These are phyloP conservation scores for Veloboletus limbatus DNA, from an alignment of 1,284 basidiomycete species.

Conservation along the genomic window DNA sequence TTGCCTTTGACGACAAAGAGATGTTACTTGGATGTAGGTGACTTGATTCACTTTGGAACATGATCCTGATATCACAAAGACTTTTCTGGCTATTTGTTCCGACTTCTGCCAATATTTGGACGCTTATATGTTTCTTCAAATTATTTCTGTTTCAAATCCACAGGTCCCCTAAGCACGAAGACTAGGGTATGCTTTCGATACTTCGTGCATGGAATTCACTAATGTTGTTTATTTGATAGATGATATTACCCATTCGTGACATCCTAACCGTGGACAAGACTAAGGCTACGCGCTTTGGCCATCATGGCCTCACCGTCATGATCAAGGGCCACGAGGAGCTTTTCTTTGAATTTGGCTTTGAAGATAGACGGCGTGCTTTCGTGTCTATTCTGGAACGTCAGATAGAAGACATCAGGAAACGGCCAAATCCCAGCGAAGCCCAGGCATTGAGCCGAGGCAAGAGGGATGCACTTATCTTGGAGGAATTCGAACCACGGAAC, in stretches of 20 bases:
- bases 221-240: constrained; percentile 46
- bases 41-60: constrained; percentile 6
- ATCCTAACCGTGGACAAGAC: constrained; percentile 82
- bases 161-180: constrained; percentile 67
- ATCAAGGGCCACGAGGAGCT: constrained; percentile 96
- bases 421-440: constrained; percentile 43
- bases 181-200: constrained; percentile 59
- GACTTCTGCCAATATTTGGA: constrained; percentile 83
- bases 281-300: constrained; percentile 85
- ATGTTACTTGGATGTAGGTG: constrained; percentile 79
- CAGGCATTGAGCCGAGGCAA: constrained; percentile 46
- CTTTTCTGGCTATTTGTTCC: constrained; percentile 84
- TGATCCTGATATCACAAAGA: constrained; percentile 46
- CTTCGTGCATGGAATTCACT: constrained; percentile 8
- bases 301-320: constrained; percentile 85
- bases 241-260: constrained; percentile 91
- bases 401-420: constrained; percentile 67
- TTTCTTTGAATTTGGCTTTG: constrained; percentile 89
- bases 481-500: constrained; percentile 62
- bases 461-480: constrained; percentile 67
- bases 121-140: constrained; percentile 85
- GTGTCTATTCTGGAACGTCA: constrained; percentile 73
- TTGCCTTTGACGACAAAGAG: constrained; percentile 87
- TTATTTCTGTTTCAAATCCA: constrained; percentile 88
- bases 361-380: constrained; percentile 77